Conservation (phyloP, 768 basidiomycete genomes). For the Strobilomyces echinocephalus region DNA sequence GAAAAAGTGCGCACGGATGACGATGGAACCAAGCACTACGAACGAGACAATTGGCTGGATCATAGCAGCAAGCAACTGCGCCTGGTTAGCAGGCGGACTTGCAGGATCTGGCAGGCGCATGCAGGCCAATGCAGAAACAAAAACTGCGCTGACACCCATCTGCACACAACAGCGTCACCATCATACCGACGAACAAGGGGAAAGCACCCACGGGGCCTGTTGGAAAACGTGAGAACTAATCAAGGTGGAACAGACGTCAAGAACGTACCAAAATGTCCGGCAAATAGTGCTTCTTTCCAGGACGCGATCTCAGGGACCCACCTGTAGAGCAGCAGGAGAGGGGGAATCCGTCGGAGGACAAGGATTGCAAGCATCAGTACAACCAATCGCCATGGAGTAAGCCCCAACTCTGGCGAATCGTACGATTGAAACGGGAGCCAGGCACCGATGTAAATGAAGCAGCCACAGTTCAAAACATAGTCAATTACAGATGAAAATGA, state of each 20-base stretch:
- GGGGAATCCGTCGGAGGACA: slow-evolving; percentile 73
- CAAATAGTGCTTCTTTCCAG: slow-evolving; percentile 85
- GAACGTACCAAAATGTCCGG: slow-evolving; percentile 77
- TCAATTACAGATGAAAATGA: slow-evolving; percentile 89
- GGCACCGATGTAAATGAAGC: slow-evolving; percentile 84
- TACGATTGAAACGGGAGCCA: slow-evolving; percentile 71
- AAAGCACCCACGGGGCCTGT: slow-evolving; percentile 48
- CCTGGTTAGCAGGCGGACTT: slow-evolving; percentile 58
- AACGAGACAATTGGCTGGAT: slow-evolving; percentile 86
- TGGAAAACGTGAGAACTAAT: slow-evolving; percentile 1
- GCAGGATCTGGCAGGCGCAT: slow-evolving; percentile 54
- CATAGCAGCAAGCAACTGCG: slow-evolving; percentile 65
- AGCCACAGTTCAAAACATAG: slow-evolving; percentile 74
- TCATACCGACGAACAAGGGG: not conserved
- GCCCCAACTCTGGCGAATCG: slow-evolving; percentile 50
- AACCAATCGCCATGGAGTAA: slow-evolving; percentile 67
- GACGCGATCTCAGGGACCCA: slow-evolving; percentile 84
- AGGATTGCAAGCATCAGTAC: slow-evolving; percentile 66
- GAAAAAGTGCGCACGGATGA: slow-evolving; percentile 57
- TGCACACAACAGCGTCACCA: slow-evolving; percentile 26
- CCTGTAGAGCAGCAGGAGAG: slow-evolving; percentile 68
- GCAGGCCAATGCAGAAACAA: slow-evolving; percentile 74
- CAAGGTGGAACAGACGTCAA: slow-evolving; percentile 3
- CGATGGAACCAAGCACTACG: slow-evolving; percentile 79
- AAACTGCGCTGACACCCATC: slow-evolving; percentile 92